These are phyloP conservation scores for Tolypocladium capitatum DNA, from an alignment of 2,329 filamentous ascomycete genomes.

Conservation along the genomic window DNA sequence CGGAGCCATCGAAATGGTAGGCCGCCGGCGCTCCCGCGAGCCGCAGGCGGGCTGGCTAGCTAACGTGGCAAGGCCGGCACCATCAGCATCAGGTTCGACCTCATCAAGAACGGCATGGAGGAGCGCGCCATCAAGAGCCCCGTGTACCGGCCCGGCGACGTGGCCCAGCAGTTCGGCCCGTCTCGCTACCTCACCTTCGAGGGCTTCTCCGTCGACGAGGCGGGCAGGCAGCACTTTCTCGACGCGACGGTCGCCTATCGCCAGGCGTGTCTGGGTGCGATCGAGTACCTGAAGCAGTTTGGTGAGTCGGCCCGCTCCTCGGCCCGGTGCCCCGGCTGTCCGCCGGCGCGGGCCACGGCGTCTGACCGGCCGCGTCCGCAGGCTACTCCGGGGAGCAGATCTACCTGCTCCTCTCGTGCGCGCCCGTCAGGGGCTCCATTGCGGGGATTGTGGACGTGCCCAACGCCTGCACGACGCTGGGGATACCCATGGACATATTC, in stretches of 20 bases:
- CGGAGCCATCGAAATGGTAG: conserved; percentile 81
- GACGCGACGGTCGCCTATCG: conserved; percentile 79
- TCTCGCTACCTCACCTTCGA: conserved; percentile 43
- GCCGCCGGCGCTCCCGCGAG: no score
- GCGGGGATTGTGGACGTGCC: conserved; percentile 86
- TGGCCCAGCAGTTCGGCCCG: conserved; percentile 78
- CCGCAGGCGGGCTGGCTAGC: no score
- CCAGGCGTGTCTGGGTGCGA: conserved; percentile 54
- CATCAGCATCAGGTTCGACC: conserved; percentile 80
- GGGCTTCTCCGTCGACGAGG: conserved; percentile 78
- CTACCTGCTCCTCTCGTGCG: conserved; percentile 74
- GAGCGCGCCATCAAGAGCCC: conserved; percentile 68
- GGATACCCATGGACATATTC: conserved; percentile 85
- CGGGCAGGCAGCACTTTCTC: conserved; percentile 80
- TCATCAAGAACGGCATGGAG: conserved; percentile 69
- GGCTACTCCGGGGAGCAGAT: conserved; percentile 64
- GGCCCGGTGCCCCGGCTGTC: no score
- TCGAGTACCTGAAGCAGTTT: conserved; percentile 23
- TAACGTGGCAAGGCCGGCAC: conserved; percentile 43
- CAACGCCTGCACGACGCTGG: conserved; percentile 81
- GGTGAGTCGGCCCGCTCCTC: conserved; percentile 5
- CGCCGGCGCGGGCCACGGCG: no score
- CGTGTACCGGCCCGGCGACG: conserved; percentile 75
- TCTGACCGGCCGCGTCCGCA: background rate
- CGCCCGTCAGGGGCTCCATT: conserved; percentile 76